Conservation (phyloP, 2,329 filamentous ascomycete genomes). For the Geosmithia morbida region DNA sequence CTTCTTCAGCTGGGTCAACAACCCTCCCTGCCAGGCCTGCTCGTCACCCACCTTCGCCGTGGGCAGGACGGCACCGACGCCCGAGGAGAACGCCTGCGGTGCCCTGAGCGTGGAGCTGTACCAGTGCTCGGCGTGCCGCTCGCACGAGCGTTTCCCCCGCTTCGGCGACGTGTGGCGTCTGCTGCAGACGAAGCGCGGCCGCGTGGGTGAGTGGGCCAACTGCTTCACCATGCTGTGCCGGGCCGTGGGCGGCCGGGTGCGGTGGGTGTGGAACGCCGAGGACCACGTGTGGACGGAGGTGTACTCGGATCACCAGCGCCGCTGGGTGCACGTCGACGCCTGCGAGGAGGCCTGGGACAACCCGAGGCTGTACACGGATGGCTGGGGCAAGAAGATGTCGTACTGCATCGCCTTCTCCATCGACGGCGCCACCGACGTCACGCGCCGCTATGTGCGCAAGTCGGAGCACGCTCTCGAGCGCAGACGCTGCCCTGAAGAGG, state of each 20-base stretch:
- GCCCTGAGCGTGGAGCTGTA: slow-evolving; percentile 84
- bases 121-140: slow-evolving; percentile 67
- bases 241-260: slow-evolving; percentile 75
- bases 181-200: slow-evolving; percentile 71
- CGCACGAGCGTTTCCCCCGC: slow-evolving; percentile 79
- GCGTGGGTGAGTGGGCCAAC: slow-evolving; percentile 93
- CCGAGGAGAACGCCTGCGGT: slow-evolving; percentile 79
- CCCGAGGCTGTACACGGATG: slow-evolving; percentile 80
- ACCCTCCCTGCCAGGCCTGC: slow-evolving; percentile 74
- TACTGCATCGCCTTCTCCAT: slow-evolving; percentile 96
- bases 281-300: slow-evolving; percentile 98
- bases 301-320: slow-evolving; percentile 82
- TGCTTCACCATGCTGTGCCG: slow-evolving; percentile 98
- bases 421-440: slow-evolving; percentile 60
- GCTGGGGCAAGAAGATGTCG: slow-evolving; percentile 91
- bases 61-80: slow-evolving; percentile 71
- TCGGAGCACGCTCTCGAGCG: slow-evolving; percentile 59
- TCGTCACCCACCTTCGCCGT: slow-evolving; percentile 68
- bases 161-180: slow-evolving; percentile 93
- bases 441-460: slow-evolving; percentile 56
- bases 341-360: slow-evolving; percentile 96
- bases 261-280: slow-evolving; percentile 98
- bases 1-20: slow-evolving; percentile 96
- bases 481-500: slow-evolving; percentile 72
- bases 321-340: slow-evolving; percentile 94